phyloP scores from a whole-genome alignment of 148 eudicot genomes.

The Dianthus caryophyllus region DNA sequence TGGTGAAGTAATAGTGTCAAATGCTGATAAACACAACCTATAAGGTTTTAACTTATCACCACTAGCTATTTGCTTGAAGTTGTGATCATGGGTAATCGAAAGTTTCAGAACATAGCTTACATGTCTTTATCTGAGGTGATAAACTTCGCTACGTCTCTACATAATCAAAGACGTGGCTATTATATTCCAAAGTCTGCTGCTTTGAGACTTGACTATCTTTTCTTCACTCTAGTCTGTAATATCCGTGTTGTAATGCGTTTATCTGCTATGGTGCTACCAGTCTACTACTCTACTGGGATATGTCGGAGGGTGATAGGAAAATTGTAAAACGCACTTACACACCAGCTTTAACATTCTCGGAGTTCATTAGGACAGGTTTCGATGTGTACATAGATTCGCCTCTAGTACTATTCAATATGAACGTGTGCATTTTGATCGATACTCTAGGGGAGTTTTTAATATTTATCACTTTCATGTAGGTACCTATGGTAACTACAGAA shows the following conservation, averaged over 20 bases:
- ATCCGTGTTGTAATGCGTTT: no score
- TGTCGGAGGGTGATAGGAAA: no score
- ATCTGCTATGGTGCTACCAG: no score
- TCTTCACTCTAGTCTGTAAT: no score
- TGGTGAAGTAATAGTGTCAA: no score
- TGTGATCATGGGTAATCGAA: background rate
- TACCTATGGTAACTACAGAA: conserved; percentile 91
- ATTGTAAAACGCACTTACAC: background rate
- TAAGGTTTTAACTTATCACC: background rate
- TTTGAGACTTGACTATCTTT: no score
- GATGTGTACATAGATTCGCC: background rate
- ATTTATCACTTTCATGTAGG: conserved; percentile 36
- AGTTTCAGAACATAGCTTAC: background rate
- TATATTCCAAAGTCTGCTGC: no score
- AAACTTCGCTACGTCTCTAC: background rate
- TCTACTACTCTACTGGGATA: no score
- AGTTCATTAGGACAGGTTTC: background rate
- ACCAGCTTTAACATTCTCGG: background rate
- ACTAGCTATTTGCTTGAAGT: background rate
- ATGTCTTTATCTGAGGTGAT: background rate
- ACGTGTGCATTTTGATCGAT: background rate
- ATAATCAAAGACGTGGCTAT: background rate
- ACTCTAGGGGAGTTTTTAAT: background rate
- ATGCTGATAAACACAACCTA: no score
- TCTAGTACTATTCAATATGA: background rate